These are phyloP conservation scores for Pilaira anomala DNA, from an alignment of 192 early-diverging fungal genomes.

Conservation along the genomic window DNA sequence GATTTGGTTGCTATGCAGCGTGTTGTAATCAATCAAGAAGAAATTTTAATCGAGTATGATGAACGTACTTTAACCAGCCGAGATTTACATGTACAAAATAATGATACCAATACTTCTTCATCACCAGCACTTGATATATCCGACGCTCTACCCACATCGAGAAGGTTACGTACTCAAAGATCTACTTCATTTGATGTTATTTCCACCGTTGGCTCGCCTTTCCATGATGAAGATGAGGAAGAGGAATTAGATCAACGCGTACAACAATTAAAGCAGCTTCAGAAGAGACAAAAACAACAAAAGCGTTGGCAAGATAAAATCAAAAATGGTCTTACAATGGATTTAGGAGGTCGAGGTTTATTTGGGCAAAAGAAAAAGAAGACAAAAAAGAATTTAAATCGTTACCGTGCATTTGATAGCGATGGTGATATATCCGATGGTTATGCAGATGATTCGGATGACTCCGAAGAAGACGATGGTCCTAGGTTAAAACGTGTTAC, in stretches of 20 bases:
- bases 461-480: conserved; percentile 1
- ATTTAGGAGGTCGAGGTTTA: conserved; percentile 8
- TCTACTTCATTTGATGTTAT: conserved; percentile 25
- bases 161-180: conserved; percentile 18
- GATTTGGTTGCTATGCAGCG: conserved; percentile 48
- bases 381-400: neutral
- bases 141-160: neutral
- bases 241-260: neutral
- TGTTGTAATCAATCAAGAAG: conserved; percentile 48
- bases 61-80: conserved; percentile 9
- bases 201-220: neutral
- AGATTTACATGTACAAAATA: neutral
- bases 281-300: neutral
- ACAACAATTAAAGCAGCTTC: neutral
- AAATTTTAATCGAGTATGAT: conserved; percentile 41
- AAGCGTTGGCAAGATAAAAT: conserved; percentile 14
- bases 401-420: conserved; percentile 14
- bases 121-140: neutral
- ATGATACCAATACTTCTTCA: neutral
- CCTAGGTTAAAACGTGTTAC: conserved; percentile 6
- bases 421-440: conserved; percentile 16
- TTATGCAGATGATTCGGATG: neutral
- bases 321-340: neutral
- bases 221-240: conserved; percentile 5
- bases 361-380: conserved; percentile 5